Base-by-base conservation (phyloP, 345 rosid species). In the Gossypium thurberi region DNA sequence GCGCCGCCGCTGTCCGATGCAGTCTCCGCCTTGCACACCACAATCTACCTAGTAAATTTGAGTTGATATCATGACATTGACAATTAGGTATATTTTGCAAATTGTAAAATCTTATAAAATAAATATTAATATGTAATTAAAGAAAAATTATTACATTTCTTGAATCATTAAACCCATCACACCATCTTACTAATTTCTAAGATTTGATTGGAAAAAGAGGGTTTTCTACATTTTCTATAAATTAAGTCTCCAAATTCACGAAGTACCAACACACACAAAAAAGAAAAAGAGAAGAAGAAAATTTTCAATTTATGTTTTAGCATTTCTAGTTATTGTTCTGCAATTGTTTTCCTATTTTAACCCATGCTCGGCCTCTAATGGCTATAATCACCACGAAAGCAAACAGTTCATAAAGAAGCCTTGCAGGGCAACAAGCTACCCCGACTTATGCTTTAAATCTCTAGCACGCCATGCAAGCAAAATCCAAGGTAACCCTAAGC, bases 401-500 rank as follows among this genome's bases (percentile, higher is more conserved):
- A 65, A 66, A 43, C 72, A 59, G 43, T 80, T 74, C 82, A 73
- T 85, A 40, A 80, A 48, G 50, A 63, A 75, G 12, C 75, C 85
- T 1, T 85, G 88, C 76, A 58, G 65, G 6, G 56, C 33, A 64
- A 82, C 88, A 17, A 55, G 69, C 10, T 82, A 85, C 79, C 83
- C 77, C 2, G 68, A 18, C 3, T 76, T 80, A 10, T 82, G 88
- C 81, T 75, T 50, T 70, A 69, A 37, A 76, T 82, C 88, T 55
- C 84, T 85, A 42, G 78, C 81, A 14, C 47, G 23, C 51, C 76
- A 82, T 59, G 79, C 85, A 14, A 42, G 26, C 77, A 57, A 69
- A n/a, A 81, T 82, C 81, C 67, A 85, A 14, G 73, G 77, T 10
- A 71, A 76, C 80, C 84, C 82, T 12, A 73, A 65, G 79, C 74